Evolutionary conservation across 805 yeast species (phyloP).

Genomic region (Pichia eremophila): DNA sequence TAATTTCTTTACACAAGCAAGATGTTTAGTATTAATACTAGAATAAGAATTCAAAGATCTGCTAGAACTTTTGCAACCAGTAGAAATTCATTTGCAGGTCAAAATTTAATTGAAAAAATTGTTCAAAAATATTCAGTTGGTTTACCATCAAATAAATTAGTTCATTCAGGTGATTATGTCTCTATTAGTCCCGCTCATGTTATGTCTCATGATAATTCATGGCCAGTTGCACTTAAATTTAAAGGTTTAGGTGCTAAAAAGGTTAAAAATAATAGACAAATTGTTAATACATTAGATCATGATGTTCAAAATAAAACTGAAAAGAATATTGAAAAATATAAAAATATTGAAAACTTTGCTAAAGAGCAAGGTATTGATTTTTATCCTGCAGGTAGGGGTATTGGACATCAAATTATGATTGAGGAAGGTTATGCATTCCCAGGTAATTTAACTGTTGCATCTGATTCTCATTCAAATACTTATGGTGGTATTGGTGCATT

Average conservation of each 20-base stretch:
- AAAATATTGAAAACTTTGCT: slow-evolving; percentile 84
- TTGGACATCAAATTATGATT: slow-evolving; percentile 98
- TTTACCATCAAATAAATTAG: slow-evolving; percentile 61
- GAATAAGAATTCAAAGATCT: neutral
- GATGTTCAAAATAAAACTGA: slow-evolving; percentile 93
- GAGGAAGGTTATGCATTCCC: slow-evolving; percentile 99
- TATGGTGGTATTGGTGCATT: slow-evolving; percentile 94
- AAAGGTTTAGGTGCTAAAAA: slow-evolving; percentile 86
- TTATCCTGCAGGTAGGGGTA: slow-evolving; percentile 98
- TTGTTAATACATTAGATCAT: slow-evolving; percentile 94
- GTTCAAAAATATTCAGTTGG: slow-evolving; percentile 92
- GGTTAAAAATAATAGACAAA: slow-evolving; percentile 79
- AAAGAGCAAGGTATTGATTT: slow-evolving; percentile 86
- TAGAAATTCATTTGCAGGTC: slow-evolving; percentile 36
- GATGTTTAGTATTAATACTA: slow-evolving; percentile 4
- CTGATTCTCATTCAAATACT: slow-evolving; percentile 95
- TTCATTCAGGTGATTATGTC: slow-evolving; percentile 88
- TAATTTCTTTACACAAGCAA: too few species aligned
- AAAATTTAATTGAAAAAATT: slow-evolving; percentile 90
- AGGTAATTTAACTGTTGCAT: slow-evolving; percentile 83
- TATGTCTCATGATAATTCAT: slow-evolving; percentile 98
- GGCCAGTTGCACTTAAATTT: slow-evolving; percentile 98
- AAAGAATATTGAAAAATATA: slow-evolving; percentile 79
- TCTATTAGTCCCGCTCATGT: slow-evolving; percentile 93
- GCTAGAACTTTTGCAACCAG: slow-evolving; percentile 14